A percentile compares a stretch with the other conserved stretches of the same genome.
Evolutionary conservation across 495 filamentous ascomycete genomes (phyloP).

Genomic region (Elasticomyces elasticus): DNA sequence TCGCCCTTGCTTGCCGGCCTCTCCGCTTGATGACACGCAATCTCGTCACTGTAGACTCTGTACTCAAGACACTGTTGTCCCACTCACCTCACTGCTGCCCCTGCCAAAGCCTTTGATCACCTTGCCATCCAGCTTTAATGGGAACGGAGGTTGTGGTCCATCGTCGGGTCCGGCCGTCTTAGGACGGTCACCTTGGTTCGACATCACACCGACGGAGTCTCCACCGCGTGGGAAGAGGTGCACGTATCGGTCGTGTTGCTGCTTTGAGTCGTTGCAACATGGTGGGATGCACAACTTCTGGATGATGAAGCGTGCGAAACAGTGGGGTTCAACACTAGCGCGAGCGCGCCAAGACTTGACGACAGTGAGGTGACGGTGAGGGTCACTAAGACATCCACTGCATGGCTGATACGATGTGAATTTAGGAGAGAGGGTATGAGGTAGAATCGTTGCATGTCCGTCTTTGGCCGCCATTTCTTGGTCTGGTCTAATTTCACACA

Average conservation of each 20-base stretch:
- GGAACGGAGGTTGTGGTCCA: constrained; percentile 70
- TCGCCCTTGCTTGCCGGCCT: constrained; percentile 1
- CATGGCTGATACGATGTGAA: no score
- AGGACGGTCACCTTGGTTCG: constrained; percentile 6
- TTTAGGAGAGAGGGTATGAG: no score
- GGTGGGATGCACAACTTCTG: neutral
- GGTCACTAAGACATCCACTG: no score
- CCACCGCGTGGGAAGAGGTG: neutral
- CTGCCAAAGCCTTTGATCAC: constrained; percentile 92
- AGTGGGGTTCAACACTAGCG: neutral
- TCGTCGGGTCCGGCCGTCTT: constrained; percentile 54
- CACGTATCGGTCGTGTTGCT: neutral
- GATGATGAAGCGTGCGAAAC: neutral
- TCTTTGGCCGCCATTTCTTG: no score
- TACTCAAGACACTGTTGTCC: no score
- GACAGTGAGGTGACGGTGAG: no score
- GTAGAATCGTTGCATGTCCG: no score
- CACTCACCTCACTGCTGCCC: constrained; percentile 68
- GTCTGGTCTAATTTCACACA: no score
- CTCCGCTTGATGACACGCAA: neutral
- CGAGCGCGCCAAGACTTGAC: no score
- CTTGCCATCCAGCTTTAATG: constrained; percentile 65
- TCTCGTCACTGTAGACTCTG: neutral
- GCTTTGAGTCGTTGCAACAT: neutral
- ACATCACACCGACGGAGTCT: neutral